A percentile compares a stretch with the other conserved stretches of the same genome.
These are phyloP conservation scores for Sporothrix dimorphospora DNA, from an alignment of 2,329 filamentous ascomycete genomes.

Conservation along the genomic window DNA sequence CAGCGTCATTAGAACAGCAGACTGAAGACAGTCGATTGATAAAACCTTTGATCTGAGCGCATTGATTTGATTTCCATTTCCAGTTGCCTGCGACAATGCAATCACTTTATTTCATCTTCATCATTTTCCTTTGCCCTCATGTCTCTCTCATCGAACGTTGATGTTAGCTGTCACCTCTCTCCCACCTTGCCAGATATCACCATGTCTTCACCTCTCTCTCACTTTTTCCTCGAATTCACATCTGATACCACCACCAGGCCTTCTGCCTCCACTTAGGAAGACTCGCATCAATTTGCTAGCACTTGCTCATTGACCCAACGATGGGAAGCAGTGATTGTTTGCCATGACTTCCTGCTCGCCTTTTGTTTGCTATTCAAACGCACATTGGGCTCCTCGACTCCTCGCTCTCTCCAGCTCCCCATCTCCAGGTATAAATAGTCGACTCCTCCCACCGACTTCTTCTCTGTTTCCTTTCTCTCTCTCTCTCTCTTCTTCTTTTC, in stretches of 20 bases:
- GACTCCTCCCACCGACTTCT: not conserved
- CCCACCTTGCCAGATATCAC: not conserved
- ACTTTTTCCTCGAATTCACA: not conserved
- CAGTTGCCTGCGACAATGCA: not conserved
- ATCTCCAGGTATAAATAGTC: not conserved
- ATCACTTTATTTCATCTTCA: not conserved
- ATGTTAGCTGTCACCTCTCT: not conserved
- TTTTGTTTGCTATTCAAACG: constrained; percentile 14
- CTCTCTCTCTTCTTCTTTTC: no score
- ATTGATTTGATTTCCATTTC: not conserved
- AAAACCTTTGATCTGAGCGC: not conserved
- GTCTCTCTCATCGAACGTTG: not conserved
- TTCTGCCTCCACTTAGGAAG: not conserved
- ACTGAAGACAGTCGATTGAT: not conserved
- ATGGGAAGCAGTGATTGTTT: not conserved
- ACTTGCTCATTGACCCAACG: not conserved
- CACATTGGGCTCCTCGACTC: not conserved
- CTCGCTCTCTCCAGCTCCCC: not conserved
- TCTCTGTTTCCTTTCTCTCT: not conserved
- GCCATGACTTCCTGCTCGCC: not conserved
- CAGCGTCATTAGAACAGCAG: not conserved
- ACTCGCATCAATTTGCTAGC: not conserved
- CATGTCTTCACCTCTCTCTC: not conserved
- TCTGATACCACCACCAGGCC: not conserved
- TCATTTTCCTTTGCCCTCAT: not conserved